Evolutionary conservation across 1,139 yeast genomes (phyloP).

Genomic region (Waltiozyma sp.): DNA sequence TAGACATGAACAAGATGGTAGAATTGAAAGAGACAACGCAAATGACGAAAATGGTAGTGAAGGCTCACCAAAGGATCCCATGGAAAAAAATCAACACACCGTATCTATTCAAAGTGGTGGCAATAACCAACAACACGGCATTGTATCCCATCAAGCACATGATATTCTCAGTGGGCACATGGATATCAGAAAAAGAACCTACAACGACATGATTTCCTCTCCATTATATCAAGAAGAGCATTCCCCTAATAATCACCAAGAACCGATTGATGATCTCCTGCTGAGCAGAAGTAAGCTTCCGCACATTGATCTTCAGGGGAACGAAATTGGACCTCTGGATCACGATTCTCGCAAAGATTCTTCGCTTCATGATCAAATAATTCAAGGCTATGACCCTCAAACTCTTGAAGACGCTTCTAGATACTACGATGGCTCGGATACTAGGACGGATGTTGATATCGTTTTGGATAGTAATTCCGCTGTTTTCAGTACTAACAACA

Average conservation of each 20-base stretch:
- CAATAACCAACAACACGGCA: background rate
- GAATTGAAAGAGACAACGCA: background rate
- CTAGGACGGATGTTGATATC: background rate
- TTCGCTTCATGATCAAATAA: background rate
- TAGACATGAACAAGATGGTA: background rate
- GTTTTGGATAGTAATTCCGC: background rate
- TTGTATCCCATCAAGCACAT: background rate
- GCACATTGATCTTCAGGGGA: background rate
- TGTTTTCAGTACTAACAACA: conserved; percentile 3
- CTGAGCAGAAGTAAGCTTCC: background rate
- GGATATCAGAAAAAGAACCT: background rate
- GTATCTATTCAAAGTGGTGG: background rate
- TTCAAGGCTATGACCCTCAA: background rate
- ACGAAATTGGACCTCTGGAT: background rate
- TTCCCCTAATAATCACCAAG: background rate
- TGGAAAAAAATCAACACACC: background rate
- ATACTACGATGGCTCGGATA: background rate
- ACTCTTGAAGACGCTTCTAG: background rate
- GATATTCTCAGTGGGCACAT: background rate
- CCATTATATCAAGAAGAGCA: background rate
- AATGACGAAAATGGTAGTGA: background rate
- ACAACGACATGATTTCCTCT: background rate
- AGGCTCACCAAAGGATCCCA: conserved; percentile 1
- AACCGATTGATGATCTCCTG: background rate
- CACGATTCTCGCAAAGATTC: background rate